Base-by-base conservation (phyloP, 176 grass and related monocot species). In the Phoenix dactylifera region DNA sequence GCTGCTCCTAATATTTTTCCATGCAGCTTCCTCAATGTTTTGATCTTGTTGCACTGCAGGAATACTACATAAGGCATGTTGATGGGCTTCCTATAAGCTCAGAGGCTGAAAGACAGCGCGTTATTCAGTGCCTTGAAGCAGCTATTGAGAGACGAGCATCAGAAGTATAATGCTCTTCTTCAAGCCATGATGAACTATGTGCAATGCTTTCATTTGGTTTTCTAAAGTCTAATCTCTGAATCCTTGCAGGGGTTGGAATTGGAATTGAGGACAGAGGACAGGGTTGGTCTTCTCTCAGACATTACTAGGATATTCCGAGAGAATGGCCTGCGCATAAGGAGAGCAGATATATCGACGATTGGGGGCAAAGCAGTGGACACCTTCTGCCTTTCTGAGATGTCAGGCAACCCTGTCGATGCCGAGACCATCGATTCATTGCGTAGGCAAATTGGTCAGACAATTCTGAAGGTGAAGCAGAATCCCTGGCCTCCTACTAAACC, bases 241-340 rank as follows among this genome's bases (percentile, higher is more conserved):
- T 44, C 22, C 16, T 25, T 62, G 20, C 55, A 80, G 65, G 89
- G 86, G 14, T 78, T 95, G 29, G 83, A 83, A 72, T 70, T 95
- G 49, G 90, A 89, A 62, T 65, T 95, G 26, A 78, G 80, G 19
- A 65, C 76, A 0, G 51, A 75, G 22, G 83, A 95, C 69, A 76
- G 80, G 30, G 25, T 67, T 0, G 90, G 90, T 4, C 74, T 89
- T 29, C 83, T 95, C 51, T 95, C 90, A 18, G 70, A 86, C 60
- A 48, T 95, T 54, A 95, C 90, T 4, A 79, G 90, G 48, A 79
- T 89, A 55, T 95, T 95, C 72, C 71, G 90, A 4, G 90, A 95
- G 86, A 86, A 89, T 58, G 86, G 90, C 16, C 76, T 95, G 59
- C 84, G 76, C 16, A 86, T 95, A 32, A 70, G 80, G 17, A 80